phyloP scores from a whole-genome alignment of 2,329 filamentous ascomycete species.

The Niveomyces coronatus region DNA sequence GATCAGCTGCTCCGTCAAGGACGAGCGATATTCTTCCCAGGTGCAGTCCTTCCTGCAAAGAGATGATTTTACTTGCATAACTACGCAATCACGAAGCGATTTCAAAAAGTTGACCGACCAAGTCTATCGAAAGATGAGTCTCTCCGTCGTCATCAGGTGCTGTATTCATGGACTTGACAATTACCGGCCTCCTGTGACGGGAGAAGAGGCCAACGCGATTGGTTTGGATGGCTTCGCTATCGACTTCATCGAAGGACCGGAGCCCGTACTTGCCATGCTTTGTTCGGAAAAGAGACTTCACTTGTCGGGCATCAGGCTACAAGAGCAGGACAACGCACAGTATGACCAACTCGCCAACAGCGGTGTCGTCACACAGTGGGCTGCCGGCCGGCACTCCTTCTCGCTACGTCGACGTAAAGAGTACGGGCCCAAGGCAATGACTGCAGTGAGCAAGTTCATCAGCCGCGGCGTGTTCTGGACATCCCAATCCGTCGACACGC shows the following conservation, averaged over 20 bases:
- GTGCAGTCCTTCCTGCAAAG: conserved; percentile 40
- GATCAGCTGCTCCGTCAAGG: conserved; percentile 68
- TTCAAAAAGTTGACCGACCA: conserved; percentile 60
- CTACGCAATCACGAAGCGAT: conserved; percentile 64
- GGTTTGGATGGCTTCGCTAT: conserved; percentile 75
- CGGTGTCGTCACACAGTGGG: conserved; percentile 54
- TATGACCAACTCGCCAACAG: conserved; percentile 53
- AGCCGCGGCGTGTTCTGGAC: conserved; percentile 60
- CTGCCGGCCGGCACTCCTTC: conserved; percentile 55
- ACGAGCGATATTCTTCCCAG: conserved; percentile 52
- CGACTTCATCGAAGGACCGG: conserved; percentile 71
- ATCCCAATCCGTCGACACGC: conserved; percentile 60
- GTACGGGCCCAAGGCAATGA: conserved; percentile 65
- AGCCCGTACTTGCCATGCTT: conserved; percentile 77
- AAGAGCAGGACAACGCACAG: conserved; percentile 54
- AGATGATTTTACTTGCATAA: conserved; percentile 57
- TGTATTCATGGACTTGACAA: conserved; percentile 39
- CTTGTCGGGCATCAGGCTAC: conserved; percentile 52
- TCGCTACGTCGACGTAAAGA: conserved; percentile 62
- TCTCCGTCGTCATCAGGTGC: conserved; percentile 64
- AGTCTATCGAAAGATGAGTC: conserved; percentile 50
- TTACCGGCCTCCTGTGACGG: conserved; percentile 44
- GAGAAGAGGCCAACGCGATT: conserved; percentile 41
- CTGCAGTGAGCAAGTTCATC: conserved; percentile 55
- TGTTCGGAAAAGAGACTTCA: conserved; percentile 65